Conservation (phyloP, 768 basidiomycete genomes). For the Hypholoma fasciculare region DNA sequence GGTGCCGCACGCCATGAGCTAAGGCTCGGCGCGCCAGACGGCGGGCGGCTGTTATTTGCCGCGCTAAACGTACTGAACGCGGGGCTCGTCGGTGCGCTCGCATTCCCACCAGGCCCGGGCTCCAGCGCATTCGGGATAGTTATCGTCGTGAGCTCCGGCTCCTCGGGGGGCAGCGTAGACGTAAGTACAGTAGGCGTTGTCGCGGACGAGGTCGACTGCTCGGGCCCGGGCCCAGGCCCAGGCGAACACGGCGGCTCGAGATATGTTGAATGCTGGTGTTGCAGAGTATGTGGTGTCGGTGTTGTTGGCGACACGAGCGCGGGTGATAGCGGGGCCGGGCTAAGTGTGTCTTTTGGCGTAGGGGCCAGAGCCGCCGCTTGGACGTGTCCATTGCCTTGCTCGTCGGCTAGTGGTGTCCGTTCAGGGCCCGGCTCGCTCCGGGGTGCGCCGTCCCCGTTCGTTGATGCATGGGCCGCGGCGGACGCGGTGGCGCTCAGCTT, state of each 20-base stretch:
- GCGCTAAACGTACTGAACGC: conserved; percentile 15
- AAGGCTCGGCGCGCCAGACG: conserved; percentile 9
- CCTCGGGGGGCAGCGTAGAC: conserved; percentile 10
- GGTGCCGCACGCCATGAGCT: conserved; percentile 57
- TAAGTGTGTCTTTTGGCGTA: not conserved
- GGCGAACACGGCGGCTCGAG: conserved; percentile 20
- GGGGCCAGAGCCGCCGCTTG: not conserved
- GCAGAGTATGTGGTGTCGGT: conserved; percentile 23
- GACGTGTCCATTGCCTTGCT: not conserved
- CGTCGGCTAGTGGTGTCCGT: not conserved
- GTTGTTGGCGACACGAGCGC: conserved; percentile 22
- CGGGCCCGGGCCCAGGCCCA: not conserved
- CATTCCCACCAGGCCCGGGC: not conserved
- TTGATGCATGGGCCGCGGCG: not conserved
- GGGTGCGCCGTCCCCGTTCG: not conserved
- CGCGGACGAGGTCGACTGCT: conserved; percentile 27
- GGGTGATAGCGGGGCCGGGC: conserved; percentile 9
- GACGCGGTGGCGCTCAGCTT: conserved; percentile 11
- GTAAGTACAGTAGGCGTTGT: conserved; percentile 27
- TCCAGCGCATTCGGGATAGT: conserved; percentile 13
- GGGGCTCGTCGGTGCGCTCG: conserved; percentile 11
- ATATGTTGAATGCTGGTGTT: conserved; percentile 17
- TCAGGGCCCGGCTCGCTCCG: not conserved
- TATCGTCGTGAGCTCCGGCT: conserved; percentile 10
- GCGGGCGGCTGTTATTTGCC: conserved; percentile 1